Percentiles rank a stretch among this genome's conserved stretches.
Evolutionary conservation across 129 eudicot species (phyloP).

Genomic region (Centrapalus pauciflorus): DNA sequence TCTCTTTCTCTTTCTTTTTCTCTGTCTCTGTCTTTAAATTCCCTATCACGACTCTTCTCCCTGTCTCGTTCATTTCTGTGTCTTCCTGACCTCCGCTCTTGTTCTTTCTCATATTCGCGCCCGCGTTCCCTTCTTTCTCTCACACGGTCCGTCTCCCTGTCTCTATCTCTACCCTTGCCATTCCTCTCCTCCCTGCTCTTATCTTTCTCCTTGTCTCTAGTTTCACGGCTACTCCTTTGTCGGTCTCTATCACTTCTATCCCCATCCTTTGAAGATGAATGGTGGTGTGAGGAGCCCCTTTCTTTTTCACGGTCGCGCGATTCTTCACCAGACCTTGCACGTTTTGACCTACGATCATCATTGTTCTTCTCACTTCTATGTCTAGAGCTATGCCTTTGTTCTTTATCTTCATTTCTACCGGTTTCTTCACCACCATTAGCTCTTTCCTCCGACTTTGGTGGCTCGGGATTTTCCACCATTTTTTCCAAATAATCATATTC

Average conservation of each 20-base stretch:
- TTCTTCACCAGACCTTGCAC: slow-evolving; percentile 53
- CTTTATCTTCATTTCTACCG: slow-evolving; percentile 41
- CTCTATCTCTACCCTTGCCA: slow-evolving; percentile 41
- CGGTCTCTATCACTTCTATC: slow-evolving; percentile 61
- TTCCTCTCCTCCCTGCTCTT: slow-evolving; percentile 42
- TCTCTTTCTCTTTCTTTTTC: slow-evolving; percentile 48
- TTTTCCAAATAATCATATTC: slow-evolving; percentile 86
- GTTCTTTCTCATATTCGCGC: slow-evolving; percentile 38
- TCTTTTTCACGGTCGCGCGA: slow-evolving; percentile 59
- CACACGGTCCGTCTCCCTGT: slow-evolving; percentile 37
- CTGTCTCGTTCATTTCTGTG: slow-evolving; percentile 45
- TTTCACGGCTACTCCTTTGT: slow-evolving; percentile 57
- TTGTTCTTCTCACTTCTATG: slow-evolving; percentile 43
- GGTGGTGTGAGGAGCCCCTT: slow-evolving; percentile 54
- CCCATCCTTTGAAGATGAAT: slow-evolving; percentile 57
- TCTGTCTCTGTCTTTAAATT: slow-evolving; percentile 33
- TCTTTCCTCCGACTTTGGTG: slow-evolving; percentile 38
- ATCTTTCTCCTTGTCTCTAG: slow-evolving; percentile 43
- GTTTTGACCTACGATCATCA: slow-evolving; percentile 53
- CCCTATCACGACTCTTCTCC: slow-evolving; percentile 36
- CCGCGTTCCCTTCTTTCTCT: slow-evolving; percentile 45
- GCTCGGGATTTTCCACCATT: slow-evolving; percentile 59
- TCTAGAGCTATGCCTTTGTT: slow-evolving; percentile 50
- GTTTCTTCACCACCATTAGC: slow-evolving; percentile 48
- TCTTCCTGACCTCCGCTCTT: slow-evolving; percentile 43